Percentiles rank a stretch among this genome's conserved stretches.
phyloP scores from a whole-genome alignment of 1,139 yeast genomes.

The Diutina catenulata region DNA sequence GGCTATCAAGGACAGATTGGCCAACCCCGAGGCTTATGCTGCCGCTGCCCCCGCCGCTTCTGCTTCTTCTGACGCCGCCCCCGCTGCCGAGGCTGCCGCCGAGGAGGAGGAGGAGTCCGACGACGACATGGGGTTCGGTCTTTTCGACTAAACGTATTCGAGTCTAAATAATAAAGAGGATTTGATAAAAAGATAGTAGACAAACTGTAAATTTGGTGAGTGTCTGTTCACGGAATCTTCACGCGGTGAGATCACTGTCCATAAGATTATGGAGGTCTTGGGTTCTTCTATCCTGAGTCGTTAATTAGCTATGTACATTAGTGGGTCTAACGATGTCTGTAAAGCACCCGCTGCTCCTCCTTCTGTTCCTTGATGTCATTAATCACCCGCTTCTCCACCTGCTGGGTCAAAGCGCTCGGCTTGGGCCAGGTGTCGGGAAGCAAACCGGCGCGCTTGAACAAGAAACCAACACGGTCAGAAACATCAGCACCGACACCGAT shows the following conservation, averaged over 20 bases:
- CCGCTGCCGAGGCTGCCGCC: constrained; percentile 57
- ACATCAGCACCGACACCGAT: constrained; percentile 98
- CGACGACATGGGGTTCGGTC: constrained; percentile 96
- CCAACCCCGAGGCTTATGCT: constrained; percentile 82
- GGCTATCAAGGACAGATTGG: constrained; percentile 95
- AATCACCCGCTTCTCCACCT: constrained; percentile 1
- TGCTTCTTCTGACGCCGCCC: constrained; percentile 50
- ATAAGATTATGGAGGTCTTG: no score
- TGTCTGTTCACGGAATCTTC: no score
- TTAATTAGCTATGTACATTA: no score
- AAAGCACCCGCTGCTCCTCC: constrained; percentile 2
- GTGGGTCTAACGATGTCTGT: constrained; percentile 1
- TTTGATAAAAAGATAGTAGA: no score
- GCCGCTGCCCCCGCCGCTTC: constrained; percentile 96
- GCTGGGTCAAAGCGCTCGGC: constrained; percentile 7
- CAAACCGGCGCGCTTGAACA: constrained; percentile 70
- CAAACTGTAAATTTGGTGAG: no score
- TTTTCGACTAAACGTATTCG: constrained; percentile 86
- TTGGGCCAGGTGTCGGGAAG: constrained; percentile 67
- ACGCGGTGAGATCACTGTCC: no score
- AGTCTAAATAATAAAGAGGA: no score
- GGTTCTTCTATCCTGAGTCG: no score
- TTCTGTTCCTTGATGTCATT: not conserved
- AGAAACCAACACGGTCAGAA: constrained; percentile 64
- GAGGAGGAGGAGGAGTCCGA: constrained; percentile 44